These are phyloP conservation scores for Trichosporon ovoides DNA, from an alignment of 1,284 basidiomycete genomes.

Conservation along the genomic window DNA sequence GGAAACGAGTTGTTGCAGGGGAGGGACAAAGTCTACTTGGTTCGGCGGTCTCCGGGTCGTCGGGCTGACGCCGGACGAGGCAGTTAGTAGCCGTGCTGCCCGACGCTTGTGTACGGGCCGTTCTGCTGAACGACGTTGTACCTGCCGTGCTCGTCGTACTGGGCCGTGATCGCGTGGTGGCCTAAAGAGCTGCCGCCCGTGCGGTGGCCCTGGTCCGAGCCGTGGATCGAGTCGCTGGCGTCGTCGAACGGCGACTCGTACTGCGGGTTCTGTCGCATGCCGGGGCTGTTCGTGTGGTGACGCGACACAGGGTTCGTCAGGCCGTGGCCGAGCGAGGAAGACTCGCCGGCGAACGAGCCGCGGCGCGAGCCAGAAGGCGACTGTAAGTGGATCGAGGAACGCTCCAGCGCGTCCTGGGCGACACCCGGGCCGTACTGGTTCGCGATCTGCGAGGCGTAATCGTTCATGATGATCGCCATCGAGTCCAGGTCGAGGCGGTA, in stretches of 20 bases:
- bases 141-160: neutral
- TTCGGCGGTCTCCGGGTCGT: too few species aligned
- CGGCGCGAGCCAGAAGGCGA: conserved; percentile 10
- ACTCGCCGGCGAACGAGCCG: conserved; percentile 9
- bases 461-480: conserved; percentile 68
- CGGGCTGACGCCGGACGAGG: too few species aligned
- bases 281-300: neutral
- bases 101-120: conserved; percentile 5
- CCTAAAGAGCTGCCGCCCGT: conserved; percentile 2
- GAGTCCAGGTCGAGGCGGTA: conserved; percentile 60
- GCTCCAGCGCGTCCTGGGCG: conserved; percentile 39
- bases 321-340: conserved; percentile 7
- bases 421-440: conserved; percentile 45
- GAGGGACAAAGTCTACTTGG: too few species aligned
- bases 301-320: conserved; percentile 2
- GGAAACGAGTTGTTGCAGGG: neutral
- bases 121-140: neutral
- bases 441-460: conserved; percentile 56
- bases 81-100: conserved; percentile 5
- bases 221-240: conserved; percentile 4
- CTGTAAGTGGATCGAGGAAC: conserved; percentile 37
- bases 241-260: conserved; percentile 19
- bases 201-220: conserved; percentile 9
- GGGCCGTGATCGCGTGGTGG: neutral
- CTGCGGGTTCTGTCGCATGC: neutral